Base-by-base conservation (phyloP, 1,284 basidiomycete genomes). In the Phylloporus sp. region DNA sequence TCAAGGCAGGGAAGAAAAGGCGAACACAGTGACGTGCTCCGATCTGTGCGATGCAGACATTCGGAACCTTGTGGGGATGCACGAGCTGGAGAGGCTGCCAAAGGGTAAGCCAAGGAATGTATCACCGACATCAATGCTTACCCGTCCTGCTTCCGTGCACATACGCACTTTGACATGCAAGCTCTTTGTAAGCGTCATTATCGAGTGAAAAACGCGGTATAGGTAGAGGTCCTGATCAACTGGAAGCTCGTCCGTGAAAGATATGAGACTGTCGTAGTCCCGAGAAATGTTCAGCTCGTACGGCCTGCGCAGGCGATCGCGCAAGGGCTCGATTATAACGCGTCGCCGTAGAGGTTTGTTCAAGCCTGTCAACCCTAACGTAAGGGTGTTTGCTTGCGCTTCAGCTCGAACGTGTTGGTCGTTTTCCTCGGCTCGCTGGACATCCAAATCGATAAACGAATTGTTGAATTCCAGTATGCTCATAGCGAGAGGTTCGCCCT, bases 31-130 rank as follows among this genome's bases (percentile, higher is more conserved):
- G 63, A 2, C 47, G 47, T 6, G 56, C 10, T 56, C 63, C 56
- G 12, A 64, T 51, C 7, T 64, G 63, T 4, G 56, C 56, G n/a
- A 64, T 64, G 47, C 63, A 64, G n/a, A 64, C 47, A 4, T 64
- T 64, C 0, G 63, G 63, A 10, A 64, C 52, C 28, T 64, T 59
- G 29, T 64, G 62, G 6, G 56, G 62, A 17, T 24, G 47, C 10
- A 64, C 62, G 6, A 59, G 34, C 47, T 59, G 62, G 22, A 10
- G 52, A n/a, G 52, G 51, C 62, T 64, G 24, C 22, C 11, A 18
- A 54, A 34, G 29, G 17, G 15, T 32, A n/a, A 47, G 31, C 12
- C 40, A 28, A n/a, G 28, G 7, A 5, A 12, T 1, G 17, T 8
- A 15, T 20, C 8, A 17, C 44, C 37, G 11, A n/a, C 24, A 39